Base-by-base conservation (phyloP, 441 rosid species). In the Francoa sonchifolia region DNA sequence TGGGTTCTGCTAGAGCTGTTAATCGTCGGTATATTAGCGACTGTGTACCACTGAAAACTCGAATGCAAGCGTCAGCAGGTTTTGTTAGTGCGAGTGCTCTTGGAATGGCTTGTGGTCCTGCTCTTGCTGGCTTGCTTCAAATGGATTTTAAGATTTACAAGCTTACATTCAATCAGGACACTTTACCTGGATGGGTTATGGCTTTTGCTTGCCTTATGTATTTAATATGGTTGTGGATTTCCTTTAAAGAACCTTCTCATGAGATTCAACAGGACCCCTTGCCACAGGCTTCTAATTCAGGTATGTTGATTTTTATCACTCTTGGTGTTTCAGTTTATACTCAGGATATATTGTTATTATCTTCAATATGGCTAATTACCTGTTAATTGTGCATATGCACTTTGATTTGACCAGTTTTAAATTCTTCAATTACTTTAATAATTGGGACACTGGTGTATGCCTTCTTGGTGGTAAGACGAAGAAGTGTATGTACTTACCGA, bases 81-180 rank as follows among this genome's bases (percentile, higher is more conserved):
- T 92, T 92, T 69, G 99, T 92, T 47, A 86, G 99, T 71, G 99
- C 99, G 54, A 92, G 99, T 76, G 99, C 99, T 56, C 87, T 92
- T 19, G 96, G 99, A 54, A 86, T 92, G 99, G 99, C 99, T 42
- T 86, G 96, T 68, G 99, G 99, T 66, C 96, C 99, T 42, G 95
- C 95, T 33, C 79, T 92, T 35, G 99, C 96, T 33, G 96, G 95
- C 52, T 52, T 92, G 47, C 94, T 92, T 40, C 99, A 86, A 62
- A 57, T 59, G 9, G 63, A 79, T 37, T 86, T 92, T 60, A 86
- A 74, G 68, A 59, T 92, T 21, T 81, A 66, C 66, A 75, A 71
- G 57, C 28, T 92, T 0, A 80, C 96, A 8, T 80, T 92, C 65
- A 76, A 86, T 53, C 72, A 66, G 53, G 57, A 57, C 36, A 92